Percentiles rank a stretch among this genome's conserved stretches.
Conservation (phyloP, 2,329 filamentous ascomycete genomes). For the Colletotrichum nymphaeae region DNA sequence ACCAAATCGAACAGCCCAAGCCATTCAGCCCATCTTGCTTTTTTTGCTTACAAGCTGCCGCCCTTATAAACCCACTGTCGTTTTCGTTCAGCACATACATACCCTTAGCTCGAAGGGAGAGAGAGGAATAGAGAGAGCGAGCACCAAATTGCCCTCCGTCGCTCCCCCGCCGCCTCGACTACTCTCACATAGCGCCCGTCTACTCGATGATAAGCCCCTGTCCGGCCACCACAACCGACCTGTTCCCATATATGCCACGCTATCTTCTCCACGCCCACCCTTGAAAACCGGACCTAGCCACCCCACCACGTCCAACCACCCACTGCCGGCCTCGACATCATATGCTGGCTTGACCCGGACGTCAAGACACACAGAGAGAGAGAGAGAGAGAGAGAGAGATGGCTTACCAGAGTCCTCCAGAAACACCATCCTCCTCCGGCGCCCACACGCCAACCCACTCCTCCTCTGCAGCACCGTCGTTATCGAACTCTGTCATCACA, state of each 20-base stretch:
- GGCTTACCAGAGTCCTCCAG: slow-evolving; percentile 30
- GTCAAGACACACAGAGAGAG: background rate
- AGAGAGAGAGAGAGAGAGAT: slow-evolving; percentile 7
- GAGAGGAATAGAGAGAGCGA: background rate
- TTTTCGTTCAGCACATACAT: slow-evolving; percentile 15
- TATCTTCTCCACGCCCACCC: background rate
- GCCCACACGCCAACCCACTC: slow-evolving; percentile 42
- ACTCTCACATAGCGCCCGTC: background rate
- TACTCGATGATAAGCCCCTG: slow-evolving; percentile 1
- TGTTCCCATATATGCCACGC: background rate
- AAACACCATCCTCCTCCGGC: slow-evolving; percentile 41
- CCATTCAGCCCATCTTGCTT: background rate
- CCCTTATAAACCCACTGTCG: slow-evolving; percentile 3
- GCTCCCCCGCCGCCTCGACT: background rate
- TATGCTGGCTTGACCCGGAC: background rate
- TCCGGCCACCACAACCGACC: background rate
- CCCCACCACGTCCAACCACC: background rate
- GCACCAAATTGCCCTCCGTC: background rate
- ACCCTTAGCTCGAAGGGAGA: background rate
- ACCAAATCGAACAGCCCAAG: background rate
- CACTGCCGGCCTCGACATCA: background rate
- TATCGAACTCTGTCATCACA: slow-evolving; percentile 46
- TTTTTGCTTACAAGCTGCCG: slow-evolving; percentile 8
- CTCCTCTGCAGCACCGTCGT: slow-evolving; percentile 41
- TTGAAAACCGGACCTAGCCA: background rate